These are phyloP conservation scores for Tylopilus orsonianus DNA, from an alignment of 1,284 basidiomycete species.

Conservation along the genomic window DNA sequence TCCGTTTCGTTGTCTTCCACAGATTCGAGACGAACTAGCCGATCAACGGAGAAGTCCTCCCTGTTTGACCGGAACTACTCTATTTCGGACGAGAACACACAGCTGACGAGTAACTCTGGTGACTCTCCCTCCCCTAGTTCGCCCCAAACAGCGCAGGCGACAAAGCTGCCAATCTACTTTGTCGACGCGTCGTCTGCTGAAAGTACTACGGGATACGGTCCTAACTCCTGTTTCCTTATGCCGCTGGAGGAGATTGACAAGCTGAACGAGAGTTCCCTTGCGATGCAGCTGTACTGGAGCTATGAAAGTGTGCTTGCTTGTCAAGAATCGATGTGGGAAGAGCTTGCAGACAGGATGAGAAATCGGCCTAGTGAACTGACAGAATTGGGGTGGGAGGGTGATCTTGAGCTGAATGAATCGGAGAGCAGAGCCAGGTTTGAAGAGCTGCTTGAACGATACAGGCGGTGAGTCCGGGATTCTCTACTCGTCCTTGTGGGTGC, in stretches of 20 bases:
- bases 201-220: constrained; percentile 34
- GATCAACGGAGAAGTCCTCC: constrained; percentile 33
- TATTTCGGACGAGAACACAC: constrained; percentile 26
- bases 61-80: constrained; percentile 29
- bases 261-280: constrained; percentile 59
- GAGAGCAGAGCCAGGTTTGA: constrained; percentile 61
- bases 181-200: constrained; percentile 37
- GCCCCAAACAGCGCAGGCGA: constrained; percentile 4
- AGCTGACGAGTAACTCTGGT: constrained; percentile 16
- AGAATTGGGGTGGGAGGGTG: constrained; percentile 67
- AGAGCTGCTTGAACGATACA: constrained; percentile 58
- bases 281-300: constrained; percentile 69
- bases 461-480: constrained; percentile 43
- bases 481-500: not conserved
- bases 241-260: constrained; percentile 44
- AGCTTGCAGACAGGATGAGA: constrained; percentile 59
- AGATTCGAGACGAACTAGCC: constrained; percentile 35
- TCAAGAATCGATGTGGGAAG: constrained; percentile 81
- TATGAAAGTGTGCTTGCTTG: constrained; percentile 65
- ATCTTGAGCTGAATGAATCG: constrained; percentile 56
- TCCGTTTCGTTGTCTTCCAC: constrained; percentile 52
- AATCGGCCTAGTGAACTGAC: constrained; percentile 51
- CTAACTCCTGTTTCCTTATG: constrained; percentile 43
- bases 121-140: constrained; percentile 23
- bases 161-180: constrained; percentile 27